Evolutionary conservation across 768 basidiomycete species (phyloP), one percentile per base, ranked within the genome.

Genomic region (Psilocybe sp.): DNA sequence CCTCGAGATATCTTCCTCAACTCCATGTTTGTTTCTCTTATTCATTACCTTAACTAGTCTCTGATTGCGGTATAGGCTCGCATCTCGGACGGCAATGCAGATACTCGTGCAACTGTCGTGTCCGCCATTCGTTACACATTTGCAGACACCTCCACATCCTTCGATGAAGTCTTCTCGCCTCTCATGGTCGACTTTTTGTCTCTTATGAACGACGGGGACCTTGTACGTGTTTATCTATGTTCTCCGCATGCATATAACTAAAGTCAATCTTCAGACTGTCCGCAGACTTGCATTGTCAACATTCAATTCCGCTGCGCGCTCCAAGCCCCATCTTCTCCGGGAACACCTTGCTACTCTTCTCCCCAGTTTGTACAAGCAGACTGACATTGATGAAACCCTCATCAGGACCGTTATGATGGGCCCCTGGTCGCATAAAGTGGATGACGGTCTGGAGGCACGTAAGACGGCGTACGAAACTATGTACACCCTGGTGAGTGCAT

Each of bases 391-490:
- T 54, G 76, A 80, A 2, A 78, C 85, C 1, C 82, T 94, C 51
- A 85, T 96, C 61, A 84, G 89, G 28, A 91, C 89, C 1, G 93
- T 97, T 11, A 91, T 93, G 63, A 97, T 97, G 94, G 93, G 94
- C 16, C 93, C 94, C 2, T 97, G 93, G 93, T 90, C 87, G 20
- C 92, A 96, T 70, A 93, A 90, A 64, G 92, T 97, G 46, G 97
- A 99, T 60, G 95, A 98, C 56, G 97, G 97, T 42, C 76, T 98
- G 36, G 96, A 98, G 55, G 86, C 94, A 16, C 84, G 97, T 51
- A 98, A 98, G 77, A 95, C 92, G 0, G 96, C 97, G 2, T 98
- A 91, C 68, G 97, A 99, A 69, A 93, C 94, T 1, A 91, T 98
- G 76, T 95, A 97, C 64, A 97, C 94, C 15, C 69, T 98, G 58